Base-by-base conservation (phyloP, 2,329 filamentous ascomycete species). In the Xylariaceae sp. region DNA sequence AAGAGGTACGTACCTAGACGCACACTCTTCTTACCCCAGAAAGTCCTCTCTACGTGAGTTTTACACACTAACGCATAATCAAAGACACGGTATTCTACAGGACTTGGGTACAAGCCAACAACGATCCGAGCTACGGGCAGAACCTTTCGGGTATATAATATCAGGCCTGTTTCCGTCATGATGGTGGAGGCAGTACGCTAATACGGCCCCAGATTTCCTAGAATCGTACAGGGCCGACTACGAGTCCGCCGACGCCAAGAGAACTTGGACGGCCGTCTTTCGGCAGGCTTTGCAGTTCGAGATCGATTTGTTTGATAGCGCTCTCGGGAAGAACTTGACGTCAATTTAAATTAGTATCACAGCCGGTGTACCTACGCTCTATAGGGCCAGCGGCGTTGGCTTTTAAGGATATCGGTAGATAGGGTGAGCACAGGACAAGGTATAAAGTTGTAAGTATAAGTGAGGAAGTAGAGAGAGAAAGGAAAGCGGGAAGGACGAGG, bases 241-340 rank as follows among this genome's bases (percentile, higher is more conserved):
- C 44, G 16, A 21, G 3, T 45, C 44, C 21, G 16, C 20, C 9
- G 44, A 45, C 20, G 19, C 44, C 21, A 26, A 26, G 4, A 26
- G 9, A 20, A 10, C 37, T n/a, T 48, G 37, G 29, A 48, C 29
- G 18, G 26, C 18, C 1, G 7, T 48, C 2, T 48, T 48, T 32
- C 46, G 46, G 7, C 46, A 48, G 37, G 46, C 26, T 14, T 20
- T 48, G 19, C 29, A 40, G 18, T 48, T 48, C 19, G 46, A 48
- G 19, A 48, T 40, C 19, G 46, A 18, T 32, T 20, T 48, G 7
- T 48, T 48, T 20, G 21, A 48, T n/a, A 48, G 46, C 21, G 46
- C 46, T 16, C 14, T 50, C 2, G 43, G 49, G 21, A 51, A 61
- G 44, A 61, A 29, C 20, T 16, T 48, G 20, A 32, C 23, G 23